Percentiles rank a stretch among this genome's conserved stretches.
phyloP scores from a whole-genome alignment of 192 early-diverging fungal genomes.

The Coemansia sp. region DNA sequence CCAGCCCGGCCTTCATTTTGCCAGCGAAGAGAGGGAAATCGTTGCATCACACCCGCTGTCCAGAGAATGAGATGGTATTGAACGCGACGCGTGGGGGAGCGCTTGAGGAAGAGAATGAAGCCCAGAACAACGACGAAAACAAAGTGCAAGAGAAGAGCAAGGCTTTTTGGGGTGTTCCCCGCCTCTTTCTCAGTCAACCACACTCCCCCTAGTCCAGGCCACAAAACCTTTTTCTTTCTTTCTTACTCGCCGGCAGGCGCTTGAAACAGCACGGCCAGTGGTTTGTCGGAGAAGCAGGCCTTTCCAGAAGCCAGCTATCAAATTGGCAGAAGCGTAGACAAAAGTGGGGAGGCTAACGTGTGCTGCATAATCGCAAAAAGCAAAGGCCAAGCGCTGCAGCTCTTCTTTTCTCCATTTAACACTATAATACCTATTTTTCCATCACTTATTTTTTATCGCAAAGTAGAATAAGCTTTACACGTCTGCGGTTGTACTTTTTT shows the following conservation, averaged over 20 bases:
- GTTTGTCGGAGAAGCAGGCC: not conserved
- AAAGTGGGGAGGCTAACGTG: not conserved
- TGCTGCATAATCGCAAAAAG: not conserved
- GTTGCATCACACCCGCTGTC: not conserved
- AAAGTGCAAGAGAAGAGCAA: not conserved
- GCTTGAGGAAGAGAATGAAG: not conserved
- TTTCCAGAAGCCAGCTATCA: slow-evolving; percentile 4
- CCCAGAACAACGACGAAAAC: not conserved
- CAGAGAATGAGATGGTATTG: not conserved
- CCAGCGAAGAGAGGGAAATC: not conserved
- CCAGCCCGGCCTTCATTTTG: not conserved
- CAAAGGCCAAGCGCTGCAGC: not conserved
- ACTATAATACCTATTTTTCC: not conserved
- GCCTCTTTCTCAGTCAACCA: slow-evolving; percentile 1
- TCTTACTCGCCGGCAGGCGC: not conserved
- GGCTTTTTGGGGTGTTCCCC: not conserved
- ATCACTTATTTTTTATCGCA: not conserved
- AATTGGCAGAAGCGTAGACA: slow-evolving; percentile 3
- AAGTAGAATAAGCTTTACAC: slow-evolving; percentile 6
- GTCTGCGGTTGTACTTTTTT: not conserved
- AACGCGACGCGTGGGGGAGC: not conserved
- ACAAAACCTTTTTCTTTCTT: not conserved
- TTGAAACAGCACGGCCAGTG: not conserved
- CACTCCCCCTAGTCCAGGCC: slow-evolving; percentile 3
- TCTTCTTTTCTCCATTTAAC: not conserved